Evolutionary conservation across 306 rosid species (phyloP), one percentile per base, ranked within the genome.

Genomic region (Lablab purpureus): DNA sequence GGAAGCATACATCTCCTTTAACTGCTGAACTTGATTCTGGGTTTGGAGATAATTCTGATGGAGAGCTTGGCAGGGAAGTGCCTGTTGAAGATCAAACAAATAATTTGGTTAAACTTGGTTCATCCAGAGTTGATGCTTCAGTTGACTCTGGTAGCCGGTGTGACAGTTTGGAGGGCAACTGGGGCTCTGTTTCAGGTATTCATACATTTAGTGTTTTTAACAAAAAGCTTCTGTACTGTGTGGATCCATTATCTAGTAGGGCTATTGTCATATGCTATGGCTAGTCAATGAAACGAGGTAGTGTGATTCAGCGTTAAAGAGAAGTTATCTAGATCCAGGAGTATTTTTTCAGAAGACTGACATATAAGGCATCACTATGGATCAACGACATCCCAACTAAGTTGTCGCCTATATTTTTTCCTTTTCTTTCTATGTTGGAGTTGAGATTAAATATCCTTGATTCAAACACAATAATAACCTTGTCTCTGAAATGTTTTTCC

Each of bases 151-250:
- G 84, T 80, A 93, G 98, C 88, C 88, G 56, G 82, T 77, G 90
- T 45, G 97, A 92, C 71, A 92, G 97, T 84, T 79, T 92, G 81
- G 96, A 93, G 36, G 93, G 92, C 71, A 85, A 91, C 75, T 91
- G 97, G 96, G 98, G 99, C 34, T 92, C 98, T 78, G 87, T 90
- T 68, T 91, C 98, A 91, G 99, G 99, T 95, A 90, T 6, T 52
- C 50, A 62, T 37, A 8, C 74, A 14, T 66, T 43, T 59, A 41
- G 67, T 25, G 8, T 34, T 49, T 73, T 30, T 49, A 30, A 67
- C 37, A 23, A 60, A 73, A 74, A 37, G 6, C 25, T 36, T 54
- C 36, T 70, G n/a, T 41, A 19, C 54, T 4, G 40, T n/a, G 2
- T 68, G 3, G 46, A 28, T 36, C 28, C 21, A 66, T 45, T 66